Evolutionary conservation across 2,329 filamentous ascomycete species (phyloP).

Genomic region (Stachybotrys chlorohalonatus): DNA sequence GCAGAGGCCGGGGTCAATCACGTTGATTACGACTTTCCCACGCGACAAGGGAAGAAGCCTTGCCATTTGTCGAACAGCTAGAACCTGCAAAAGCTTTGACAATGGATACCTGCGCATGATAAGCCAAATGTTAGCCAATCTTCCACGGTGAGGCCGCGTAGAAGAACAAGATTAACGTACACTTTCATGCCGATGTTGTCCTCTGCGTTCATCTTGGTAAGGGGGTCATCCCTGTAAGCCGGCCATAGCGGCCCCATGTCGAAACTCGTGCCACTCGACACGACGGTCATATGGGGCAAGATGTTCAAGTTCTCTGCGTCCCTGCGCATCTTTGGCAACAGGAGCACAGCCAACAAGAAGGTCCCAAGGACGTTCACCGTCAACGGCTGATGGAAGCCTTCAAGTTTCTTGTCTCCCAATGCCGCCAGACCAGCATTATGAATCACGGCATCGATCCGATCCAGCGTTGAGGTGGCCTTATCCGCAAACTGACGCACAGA

Average conservation of each 20-base stretch:
- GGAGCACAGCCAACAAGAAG: constrained; percentile 30
- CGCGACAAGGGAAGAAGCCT: constrained; percentile 11
- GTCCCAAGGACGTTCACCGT: constrained; percentile 39
- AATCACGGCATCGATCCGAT: constrained; percentile 32
- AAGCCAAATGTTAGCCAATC: not conserved
- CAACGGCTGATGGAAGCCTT: constrained; percentile 31
- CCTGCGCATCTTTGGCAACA: constrained; percentile 32
- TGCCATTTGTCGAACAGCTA: constrained; percentile 17
- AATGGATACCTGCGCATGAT: constrained; percentile 10
- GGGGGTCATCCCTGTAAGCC: constrained; percentile 4
- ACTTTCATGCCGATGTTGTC: not conserved
- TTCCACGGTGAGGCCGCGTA: not conserved
- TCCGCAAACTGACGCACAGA: constrained; percentile 24
- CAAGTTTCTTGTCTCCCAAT: constrained; percentile 11
- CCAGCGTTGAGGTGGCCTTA: constrained; percentile 14
- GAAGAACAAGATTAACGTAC: not conserved
- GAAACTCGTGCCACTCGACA: constrained; percentile 10
- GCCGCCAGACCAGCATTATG: constrained; percentile 25
- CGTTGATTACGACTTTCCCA: constrained; percentile 20
- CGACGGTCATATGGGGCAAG: constrained; percentile 24
- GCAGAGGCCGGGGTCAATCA: constrained; percentile 19
- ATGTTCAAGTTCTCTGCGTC: constrained; percentile 22
- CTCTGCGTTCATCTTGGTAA: not conserved
- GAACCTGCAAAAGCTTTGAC: constrained; percentile 17
- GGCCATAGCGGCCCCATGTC: constrained; percentile 3